phyloP scores from a whole-genome alignment of 139 green algal genomes.

The Chlorella ohadii region DNA sequence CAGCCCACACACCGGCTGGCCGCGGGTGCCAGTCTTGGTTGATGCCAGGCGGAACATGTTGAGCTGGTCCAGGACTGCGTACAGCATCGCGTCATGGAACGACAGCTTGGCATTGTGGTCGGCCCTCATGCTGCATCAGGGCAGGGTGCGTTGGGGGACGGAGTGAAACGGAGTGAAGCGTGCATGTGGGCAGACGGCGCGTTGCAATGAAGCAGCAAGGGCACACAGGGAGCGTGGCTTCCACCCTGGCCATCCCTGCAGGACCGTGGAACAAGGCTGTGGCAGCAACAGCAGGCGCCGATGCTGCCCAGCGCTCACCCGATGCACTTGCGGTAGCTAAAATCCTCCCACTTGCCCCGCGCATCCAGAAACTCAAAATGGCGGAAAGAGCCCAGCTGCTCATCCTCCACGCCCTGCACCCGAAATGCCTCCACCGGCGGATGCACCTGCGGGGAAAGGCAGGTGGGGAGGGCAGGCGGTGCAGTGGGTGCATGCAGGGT shows the following conservation, averaged over 20 bases:
- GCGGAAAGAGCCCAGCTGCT: not conserved
- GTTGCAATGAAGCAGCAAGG: no score
- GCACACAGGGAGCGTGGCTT: no score
- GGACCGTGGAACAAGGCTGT: no score
- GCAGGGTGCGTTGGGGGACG: not conserved
- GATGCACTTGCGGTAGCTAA: conserved; percentile 16
- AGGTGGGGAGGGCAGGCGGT: not conserved
- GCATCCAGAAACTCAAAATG: conserved; percentile 4
- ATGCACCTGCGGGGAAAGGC: not conserved
- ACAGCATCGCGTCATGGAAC: conserved; percentile 10
- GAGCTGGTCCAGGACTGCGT: not conserved
- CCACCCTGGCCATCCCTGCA: no score
- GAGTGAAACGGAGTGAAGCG: not conserved
- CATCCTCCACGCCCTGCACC: not conserved
- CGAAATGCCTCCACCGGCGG: conserved; percentile 1
- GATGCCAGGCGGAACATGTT: not conserved
- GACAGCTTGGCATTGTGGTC: not conserved
- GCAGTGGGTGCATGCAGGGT: no score
- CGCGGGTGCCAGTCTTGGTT: not conserved
- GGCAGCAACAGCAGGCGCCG: no score
- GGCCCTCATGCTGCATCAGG: not conserved
- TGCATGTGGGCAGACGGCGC: no score
- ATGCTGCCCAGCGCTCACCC: not conserved
- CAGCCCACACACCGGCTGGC: not conserved
- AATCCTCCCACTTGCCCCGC: conserved; percentile 2